These are phyloP conservation scores for Suhomyces guaymorum DNA, from an alignment of 1,139 yeast genomes.

Conservation along the genomic window DNA sequence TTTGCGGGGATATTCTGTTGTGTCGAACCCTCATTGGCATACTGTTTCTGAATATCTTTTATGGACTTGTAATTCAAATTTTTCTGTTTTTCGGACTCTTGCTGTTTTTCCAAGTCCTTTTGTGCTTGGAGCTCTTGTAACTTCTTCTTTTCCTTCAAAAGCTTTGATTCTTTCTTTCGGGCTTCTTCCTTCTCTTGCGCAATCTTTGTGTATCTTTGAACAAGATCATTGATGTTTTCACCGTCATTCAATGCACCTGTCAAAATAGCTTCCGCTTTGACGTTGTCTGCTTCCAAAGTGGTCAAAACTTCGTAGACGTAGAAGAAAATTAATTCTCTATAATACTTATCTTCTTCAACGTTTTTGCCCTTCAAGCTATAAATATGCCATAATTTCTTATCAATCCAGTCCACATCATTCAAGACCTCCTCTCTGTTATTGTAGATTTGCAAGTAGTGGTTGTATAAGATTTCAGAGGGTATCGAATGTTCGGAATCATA, in stretches of 20 bases:
- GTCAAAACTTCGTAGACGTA: slow-evolving; percentile 42
- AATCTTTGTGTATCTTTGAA: no score
- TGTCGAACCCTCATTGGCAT: slow-evolving; percentile 5
- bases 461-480: slow-evolving; percentile 39
- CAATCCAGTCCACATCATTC: slow-evolving; percentile 7
- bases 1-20: slow-evolving; percentile 4
- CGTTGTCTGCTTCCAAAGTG: slow-evolving; percentile 26
- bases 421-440: slow-evolving; percentile 21
- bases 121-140: slow-evolving; percentile 22
- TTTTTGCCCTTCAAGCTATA: slow-evolving; percentile 14
- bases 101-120: slow-evolving; percentile 24
- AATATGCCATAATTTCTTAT: slow-evolving; percentile 10
- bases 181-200: slow-evolving; percentile 19
- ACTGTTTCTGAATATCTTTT: slow-evolving; percentile 16
- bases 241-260: no score
- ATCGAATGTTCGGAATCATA: slow-evolving; percentile 26
- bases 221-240: no score
- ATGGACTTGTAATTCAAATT: slow-evolving; percentile 37
- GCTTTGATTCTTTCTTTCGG: slow-evolving; percentile 22
- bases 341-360: slow-evolving; percentile 21
- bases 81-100: slow-evolving; percentile 27
- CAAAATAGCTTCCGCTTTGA: slow-evolving; percentile 32
- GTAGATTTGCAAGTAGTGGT: slow-evolving; percentile 32
- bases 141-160: slow-evolving; percentile 17
- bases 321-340: slow-evolving; percentile 32